Conservation (phyloP, 83 land plant genomes). For the Thuja plicata region DNA sequence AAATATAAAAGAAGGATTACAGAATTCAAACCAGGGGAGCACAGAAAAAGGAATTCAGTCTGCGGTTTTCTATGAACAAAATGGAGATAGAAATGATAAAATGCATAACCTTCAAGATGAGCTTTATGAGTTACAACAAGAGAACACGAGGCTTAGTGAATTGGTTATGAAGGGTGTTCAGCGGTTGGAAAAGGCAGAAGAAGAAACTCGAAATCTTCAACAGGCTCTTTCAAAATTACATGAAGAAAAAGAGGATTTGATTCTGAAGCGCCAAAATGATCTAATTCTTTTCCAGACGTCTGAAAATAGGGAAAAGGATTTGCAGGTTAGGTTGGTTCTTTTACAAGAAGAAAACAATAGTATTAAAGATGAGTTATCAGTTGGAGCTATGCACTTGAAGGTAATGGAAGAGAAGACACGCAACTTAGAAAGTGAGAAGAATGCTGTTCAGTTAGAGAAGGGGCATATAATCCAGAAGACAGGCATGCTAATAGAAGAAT, state of each 20-base stretch:
- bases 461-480: slow-evolving; percentile 40
- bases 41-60: slow-evolving; percentile 18
- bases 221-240: slow-evolving; percentile 23
- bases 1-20: slow-evolving; percentile 9
- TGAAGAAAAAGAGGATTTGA: slow-evolving; percentile 28
- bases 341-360: slow-evolving; percentile 34
- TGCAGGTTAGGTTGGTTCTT: slow-evolving; percentile 30
- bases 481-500: slow-evolving; percentile 37
- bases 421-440: slow-evolving; percentile 43
- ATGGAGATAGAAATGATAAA: slow-evolving; percentile 6
- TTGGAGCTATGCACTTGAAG: slow-evolving; percentile 32
- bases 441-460: slow-evolving; percentile 41
- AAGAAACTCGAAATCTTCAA: slow-evolving; percentile 40
- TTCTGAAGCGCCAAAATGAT: slow-evolving; percentile 15
- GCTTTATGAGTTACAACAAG: slow-evolving; percentile 15
- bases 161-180: slow-evolving; percentile 16
- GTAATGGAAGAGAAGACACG: slow-evolving; percentile 46
- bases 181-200: slow-evolving; percentile 37
- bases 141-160: slow-evolving; percentile 17
- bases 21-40: slow-evolving; percentile 7
- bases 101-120: slow-evolving; percentile 16
- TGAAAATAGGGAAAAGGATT: slow-evolving; percentile 32
- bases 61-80: background rate
- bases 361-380: slow-evolving; percentile 34
- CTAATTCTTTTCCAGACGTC: slow-evolving; percentile 31